Base-by-base conservation (phyloP, 371 early-diverging fungal species). In the Actinomucor elegans region DNA sequence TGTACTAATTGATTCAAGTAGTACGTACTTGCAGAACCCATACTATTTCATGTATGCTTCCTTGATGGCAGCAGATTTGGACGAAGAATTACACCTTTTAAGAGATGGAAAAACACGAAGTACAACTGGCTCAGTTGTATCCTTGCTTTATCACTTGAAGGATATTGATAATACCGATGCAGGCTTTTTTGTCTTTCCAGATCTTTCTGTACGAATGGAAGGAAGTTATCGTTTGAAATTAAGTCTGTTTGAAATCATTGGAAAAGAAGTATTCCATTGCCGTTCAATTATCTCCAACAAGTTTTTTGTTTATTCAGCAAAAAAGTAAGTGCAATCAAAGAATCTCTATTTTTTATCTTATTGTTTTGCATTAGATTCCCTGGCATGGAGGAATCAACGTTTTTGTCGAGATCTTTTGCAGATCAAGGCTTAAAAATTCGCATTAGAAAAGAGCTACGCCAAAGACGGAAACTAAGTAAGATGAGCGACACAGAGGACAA, bases 181-280 rank as follows among this genome's bases (percentile, higher is more conserved):
- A 38, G 95, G 92, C 2, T 96, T 94, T 69, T 97, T 96, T 78
- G 96, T 97, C 29, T 98, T 97, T 73, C 93, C 94, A 28, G 98
- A 98, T 64, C 69, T 98, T 43, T 91, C 92, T 2, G 92, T 95
- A 14, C 75, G 97, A 29, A 86, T 89, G 71, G 96, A 97, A 58
- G 98, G 98, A 20, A 71, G 75, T 14, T 97, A 93, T 62, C 75
- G 94, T 10, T 75, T 98, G 14, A 94, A 92, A 66, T 86, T 97
- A 50, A 88, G 89, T 23, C 73, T 97, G 21, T 95, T 90, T 74
- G 95, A 95, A 66, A 89, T 93, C 29, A 81, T 89, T 33, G 90
- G 86, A 2, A 81, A 82, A 26, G 85, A 88, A 55, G 91, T 94
- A 4, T 84, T 85, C 59, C 90, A 85, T 47, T 92, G 94, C 57